Evolutionary conservation across 345 rosid species (phyloP).

Genomic region (Reutealis trisperma): DNA sequence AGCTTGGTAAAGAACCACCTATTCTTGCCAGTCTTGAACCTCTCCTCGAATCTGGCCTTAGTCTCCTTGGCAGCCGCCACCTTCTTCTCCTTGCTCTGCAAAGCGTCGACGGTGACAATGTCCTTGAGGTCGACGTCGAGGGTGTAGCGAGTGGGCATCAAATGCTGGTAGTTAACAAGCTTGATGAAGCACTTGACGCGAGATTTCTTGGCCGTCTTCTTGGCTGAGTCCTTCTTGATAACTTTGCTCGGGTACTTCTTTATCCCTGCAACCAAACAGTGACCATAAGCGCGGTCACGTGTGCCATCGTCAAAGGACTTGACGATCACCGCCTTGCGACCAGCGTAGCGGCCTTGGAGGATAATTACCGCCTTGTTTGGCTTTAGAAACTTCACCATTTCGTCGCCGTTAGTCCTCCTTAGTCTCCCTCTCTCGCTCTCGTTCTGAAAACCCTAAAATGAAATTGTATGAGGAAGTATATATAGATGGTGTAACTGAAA

Average conservation of each 20-base stretch:
- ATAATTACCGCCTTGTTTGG: slow-evolving; percentile 24
- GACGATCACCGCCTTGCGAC: slow-evolving; percentile 26
- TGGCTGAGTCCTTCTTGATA: slow-evolving; percentile 11
- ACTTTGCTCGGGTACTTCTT: slow-evolving; percentile 17
- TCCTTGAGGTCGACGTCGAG: slow-evolving; percentile 29
- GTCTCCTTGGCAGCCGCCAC: slow-evolving; percentile 21
- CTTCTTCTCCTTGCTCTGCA: slow-evolving; percentile 25
- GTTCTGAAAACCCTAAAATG: no score
- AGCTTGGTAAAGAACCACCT: slow-evolving; percentile 34
- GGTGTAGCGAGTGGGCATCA: slow-evolving; percentile 23
- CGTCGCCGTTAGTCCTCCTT: not conserved
- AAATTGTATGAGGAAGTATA: no score
- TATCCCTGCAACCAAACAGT: slow-evolving; percentile 21
- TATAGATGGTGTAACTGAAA: no score
- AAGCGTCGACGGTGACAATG: slow-evolving; percentile 8
- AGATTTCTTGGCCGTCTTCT: slow-evolving; percentile 8
- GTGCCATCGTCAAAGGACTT: slow-evolving; percentile 21
- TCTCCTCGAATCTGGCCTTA: slow-evolving; percentile 18
- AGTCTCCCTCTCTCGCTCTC: not conserved
- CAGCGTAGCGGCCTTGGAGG: slow-evolving; percentile 34
- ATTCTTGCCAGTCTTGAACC: slow-evolving; percentile 23
- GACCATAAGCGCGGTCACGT: slow-evolving; percentile 18
- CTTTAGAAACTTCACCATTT: slow-evolving; percentile 24
- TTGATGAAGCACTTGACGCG: slow-evolving; percentile 24
- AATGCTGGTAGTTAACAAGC: slow-evolving; percentile 20